These are phyloP conservation scores for Handroanthus guayacan DNA, from an alignment of 257 asterid species.

Conservation along the genomic window DNA sequence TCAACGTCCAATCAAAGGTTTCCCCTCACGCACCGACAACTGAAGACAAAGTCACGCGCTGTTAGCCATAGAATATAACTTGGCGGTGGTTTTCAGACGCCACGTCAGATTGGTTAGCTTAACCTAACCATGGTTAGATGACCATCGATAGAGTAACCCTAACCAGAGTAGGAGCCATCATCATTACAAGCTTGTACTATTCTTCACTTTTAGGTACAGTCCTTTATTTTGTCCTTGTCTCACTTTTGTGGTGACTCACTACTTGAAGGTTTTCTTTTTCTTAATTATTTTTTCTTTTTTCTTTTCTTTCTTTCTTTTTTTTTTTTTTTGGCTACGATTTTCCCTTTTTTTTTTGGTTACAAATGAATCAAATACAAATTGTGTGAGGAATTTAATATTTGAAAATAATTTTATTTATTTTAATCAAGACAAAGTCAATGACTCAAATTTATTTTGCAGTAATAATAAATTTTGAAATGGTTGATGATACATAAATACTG, in stretches of 20 bases:
- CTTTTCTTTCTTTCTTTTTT: too few species aligned
- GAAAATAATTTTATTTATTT: too few species aligned
- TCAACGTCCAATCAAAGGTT: constrained; percentile 31
- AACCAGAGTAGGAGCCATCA: constrained; percentile 41
- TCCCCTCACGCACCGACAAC: constrained; percentile 41
- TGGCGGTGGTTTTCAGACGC: constrained; percentile 35
- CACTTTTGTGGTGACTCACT: constrained; percentile 9
- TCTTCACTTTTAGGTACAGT: constrained; percentile 41
- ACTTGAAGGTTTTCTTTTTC: not conserved
- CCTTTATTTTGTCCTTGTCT: constrained; percentile 34
- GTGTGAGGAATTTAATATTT: too few species aligned
- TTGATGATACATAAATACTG: too few species aligned
- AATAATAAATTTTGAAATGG: too few species aligned
- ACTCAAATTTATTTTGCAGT: too few species aligned
- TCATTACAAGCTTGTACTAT: constrained; percentile 41
- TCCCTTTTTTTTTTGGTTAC: too few species aligned
- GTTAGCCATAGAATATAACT: constrained; percentile 34
- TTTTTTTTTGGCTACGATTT: too few species aligned
- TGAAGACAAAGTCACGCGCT: constrained; percentile 39
- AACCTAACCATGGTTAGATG: constrained; percentile 38
- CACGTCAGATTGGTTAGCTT: constrained; percentile 37
- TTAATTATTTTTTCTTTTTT: not conserved
- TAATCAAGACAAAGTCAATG: too few species aligned
- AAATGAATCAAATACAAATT: too few species aligned
- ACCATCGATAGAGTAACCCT: not conserved